Percentiles rank a stretch among this genome's conserved stretches.
Evolutionary conservation across 2,329 filamentous ascomycete genomes (phyloP).

Genomic region (Arthrocladium fulminans): DNA sequence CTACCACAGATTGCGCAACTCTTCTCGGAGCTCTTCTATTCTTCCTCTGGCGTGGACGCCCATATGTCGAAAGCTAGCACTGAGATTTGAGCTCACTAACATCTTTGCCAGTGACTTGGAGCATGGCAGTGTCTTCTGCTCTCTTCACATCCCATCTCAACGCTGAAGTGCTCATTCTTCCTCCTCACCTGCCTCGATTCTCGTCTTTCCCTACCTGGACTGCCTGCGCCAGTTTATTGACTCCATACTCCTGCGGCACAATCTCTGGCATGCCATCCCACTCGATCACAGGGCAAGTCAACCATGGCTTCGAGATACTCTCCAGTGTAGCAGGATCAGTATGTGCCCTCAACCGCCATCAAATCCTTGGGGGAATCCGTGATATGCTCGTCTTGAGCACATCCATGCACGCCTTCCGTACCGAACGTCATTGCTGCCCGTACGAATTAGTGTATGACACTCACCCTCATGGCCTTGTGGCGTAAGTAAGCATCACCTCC

Average conservation of each 20-base stretch:
- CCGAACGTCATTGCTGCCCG: slow-evolving; percentile 24
- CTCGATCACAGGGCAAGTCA: slow-evolving; percentile 39
- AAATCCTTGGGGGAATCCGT: slow-evolving; percentile 27
- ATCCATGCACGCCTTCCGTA: slow-evolving; percentile 25
- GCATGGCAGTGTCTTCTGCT: background rate
- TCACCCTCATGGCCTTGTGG: slow-evolving; percentile 23
- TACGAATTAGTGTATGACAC: slow-evolving; percentile 25
- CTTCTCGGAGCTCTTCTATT: too few relatives aligned
- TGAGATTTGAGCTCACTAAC: too few relatives aligned
- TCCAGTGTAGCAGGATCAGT: slow-evolving; percentile 31
- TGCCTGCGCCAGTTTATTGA: slow-evolving; percentile 1
- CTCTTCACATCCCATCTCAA: too few relatives aligned
- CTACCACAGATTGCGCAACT: too few relatives aligned
- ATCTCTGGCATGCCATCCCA: slow-evolving; percentile 35
- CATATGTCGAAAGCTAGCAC: too few relatives aligned
- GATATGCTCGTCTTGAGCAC: slow-evolving; percentile 35
- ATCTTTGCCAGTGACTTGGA: too few relatives aligned
- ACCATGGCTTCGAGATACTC: slow-evolving; percentile 28
- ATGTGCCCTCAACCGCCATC: slow-evolving; percentile 32
- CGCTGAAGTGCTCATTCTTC: background rate
- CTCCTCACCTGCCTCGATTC: background rate
- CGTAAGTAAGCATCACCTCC: slow-evolving; percentile 39
- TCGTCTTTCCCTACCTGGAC: background rate
- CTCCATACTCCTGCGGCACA: slow-evolving; percentile 7
- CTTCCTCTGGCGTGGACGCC: too few relatives aligned